Evolutionary conservation across 768 basidiomycete species (phyloP), one percentile per base, ranked within the genome.

Genomic region (Podaxis rugospora): DNA sequence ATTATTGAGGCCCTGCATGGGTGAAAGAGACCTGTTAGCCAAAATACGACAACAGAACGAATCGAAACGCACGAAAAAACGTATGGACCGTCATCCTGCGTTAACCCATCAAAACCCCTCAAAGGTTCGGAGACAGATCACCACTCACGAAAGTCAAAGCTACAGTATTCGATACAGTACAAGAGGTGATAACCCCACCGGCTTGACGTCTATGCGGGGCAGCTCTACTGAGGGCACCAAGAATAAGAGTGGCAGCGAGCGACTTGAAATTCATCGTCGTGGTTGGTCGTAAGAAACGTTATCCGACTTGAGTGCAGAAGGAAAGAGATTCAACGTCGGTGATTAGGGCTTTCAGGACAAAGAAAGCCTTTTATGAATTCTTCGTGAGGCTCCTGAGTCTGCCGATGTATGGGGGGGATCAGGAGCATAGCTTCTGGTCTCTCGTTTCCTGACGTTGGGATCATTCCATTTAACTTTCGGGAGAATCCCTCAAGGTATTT

Each of bases 71-170:
- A 77, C 74, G 74, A 50, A 52, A 74, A 78, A 3, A 71, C 61
- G 60, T 68, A 79, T 11, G 79, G 78, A 7, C 79, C 79, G 61
- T 80, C 79, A 59, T 80, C 78, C 78, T 79, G 39, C 5, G 14
- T 51, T 60, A 23, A 21, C 13, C 9, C 13, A 35, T 49, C 53
- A 59, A 27, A 18, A 55, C 13, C 9, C 11, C 7, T 61, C 27
- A n/a, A 40, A n/a, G 21, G 5, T 23, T 28, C 14, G 27, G n/a
- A n/a, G 25, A 5, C 11, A 16, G 32, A 14, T 13, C 10, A 27
- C 7, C n/a, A 32, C 59, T 4, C 21, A 61, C 47, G 23, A 61
- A 55, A 21, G 52, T 54, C 52, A 61, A 49, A 46, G 54, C 59
- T 49, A 18, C 59, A 23, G 54, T 61, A n/a, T 47, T 47, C 2